phyloP scores from a whole-genome alignment of 2,329 filamentous ascomycete genomes.

The Thielaviopsis cerberus region DNA sequence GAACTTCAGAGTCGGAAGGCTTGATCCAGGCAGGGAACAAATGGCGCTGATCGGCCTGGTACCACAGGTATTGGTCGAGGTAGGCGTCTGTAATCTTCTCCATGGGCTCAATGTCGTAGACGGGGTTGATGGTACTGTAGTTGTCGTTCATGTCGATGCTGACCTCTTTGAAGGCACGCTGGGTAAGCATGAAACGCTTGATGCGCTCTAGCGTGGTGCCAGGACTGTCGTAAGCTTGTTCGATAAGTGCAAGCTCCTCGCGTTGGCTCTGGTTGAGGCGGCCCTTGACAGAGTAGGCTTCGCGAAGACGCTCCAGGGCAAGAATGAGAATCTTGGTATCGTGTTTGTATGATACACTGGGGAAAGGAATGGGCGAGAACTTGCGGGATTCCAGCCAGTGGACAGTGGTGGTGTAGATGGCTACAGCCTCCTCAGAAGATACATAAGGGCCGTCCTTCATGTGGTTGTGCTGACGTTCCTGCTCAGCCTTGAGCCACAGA shows the following conservation, averaged over 20 bases:
- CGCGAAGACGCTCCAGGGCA: slow-evolving; percentile 76
- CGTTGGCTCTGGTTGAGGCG: slow-evolving; percentile 92
- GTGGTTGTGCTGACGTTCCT: slow-evolving; percentile 97
- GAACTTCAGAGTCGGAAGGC: slow-evolving; percentile 93
- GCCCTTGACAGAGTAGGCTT: slow-evolving; percentile 95
- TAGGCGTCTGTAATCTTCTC: slow-evolving; percentile 99
- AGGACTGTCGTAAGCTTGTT: slow-evolving; percentile 94
- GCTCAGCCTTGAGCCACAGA: slow-evolving; percentile 93
- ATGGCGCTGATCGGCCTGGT: slow-evolving; percentile 92
- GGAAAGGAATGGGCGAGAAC: slow-evolving; percentile 96
- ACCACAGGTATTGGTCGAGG: slow-evolving; percentile 96
- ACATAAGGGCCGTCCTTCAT: slow-evolving; percentile 98
- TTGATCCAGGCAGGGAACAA: slow-evolving; percentile 98
- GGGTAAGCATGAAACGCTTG: slow-evolving; percentile 91
- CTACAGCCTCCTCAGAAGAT: slow-evolving; percentile 92
- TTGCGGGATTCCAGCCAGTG: slow-evolving; percentile 98
- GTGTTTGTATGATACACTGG: slow-evolving; percentile 97
- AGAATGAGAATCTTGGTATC: slow-evolving; percentile 97
- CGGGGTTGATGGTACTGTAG: slow-evolving; percentile 95
- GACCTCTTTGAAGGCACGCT: slow-evolving; percentile 96
- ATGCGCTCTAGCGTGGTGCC: slow-evolving; percentile 90
- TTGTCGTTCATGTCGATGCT: slow-evolving; percentile 99
- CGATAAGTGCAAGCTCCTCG: slow-evolving; percentile 88
- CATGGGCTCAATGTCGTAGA: slow-evolving; percentile 96
- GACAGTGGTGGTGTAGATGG: slow-evolving; percentile 95